phyloP scores from a whole-genome alignment of 139 green algal species.

The Volvox africanus region DNA sequence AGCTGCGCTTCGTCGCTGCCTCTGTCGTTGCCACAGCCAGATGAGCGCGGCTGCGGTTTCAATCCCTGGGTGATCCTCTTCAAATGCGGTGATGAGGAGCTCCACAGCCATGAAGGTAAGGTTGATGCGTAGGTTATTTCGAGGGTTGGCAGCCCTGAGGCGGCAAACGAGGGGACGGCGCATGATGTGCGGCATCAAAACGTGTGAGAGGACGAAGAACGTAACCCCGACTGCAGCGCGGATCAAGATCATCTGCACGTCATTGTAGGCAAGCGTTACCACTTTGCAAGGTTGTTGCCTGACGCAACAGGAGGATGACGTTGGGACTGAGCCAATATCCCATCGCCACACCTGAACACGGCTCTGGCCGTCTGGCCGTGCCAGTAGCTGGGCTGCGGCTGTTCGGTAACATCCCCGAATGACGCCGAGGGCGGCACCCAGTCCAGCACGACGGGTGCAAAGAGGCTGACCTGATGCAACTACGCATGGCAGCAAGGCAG shows the following conservation, averaged over 20 bases:
- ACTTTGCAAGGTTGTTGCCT: too few species aligned
- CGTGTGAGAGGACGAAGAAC: too few species aligned
- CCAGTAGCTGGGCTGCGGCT: background rate
- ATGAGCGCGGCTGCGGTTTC: background rate
- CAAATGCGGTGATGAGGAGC: background rate
- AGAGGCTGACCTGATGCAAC: constrained; percentile 72
- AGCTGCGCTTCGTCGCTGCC: background rate
- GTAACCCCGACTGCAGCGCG: too few species aligned
- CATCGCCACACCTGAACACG: constrained; percentile 13
- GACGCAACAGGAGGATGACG: too few species aligned
- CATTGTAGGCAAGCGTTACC: too few species aligned
- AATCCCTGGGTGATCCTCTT: background rate
- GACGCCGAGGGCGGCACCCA: constrained; percentile 52
- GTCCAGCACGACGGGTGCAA: constrained; percentile 84
- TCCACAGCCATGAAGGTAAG: constrained; percentile 84
- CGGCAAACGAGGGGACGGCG: too few species aligned
- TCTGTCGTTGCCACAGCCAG: background rate
- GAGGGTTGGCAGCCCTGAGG: constrained; percentile 73
- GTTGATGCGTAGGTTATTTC: constrained; percentile 80
- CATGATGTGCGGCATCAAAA: too few species aligned
- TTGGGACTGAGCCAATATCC: too few species aligned
- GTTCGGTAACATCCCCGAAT: constrained; percentile 77
- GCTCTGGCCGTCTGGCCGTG: background rate
- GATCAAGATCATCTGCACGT: too few species aligned
- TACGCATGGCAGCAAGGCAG: background rate